Base-by-base conservation (phyloP, 495 filamentous ascomycete genomes). In the Glarea lozoyensis region DNA sequence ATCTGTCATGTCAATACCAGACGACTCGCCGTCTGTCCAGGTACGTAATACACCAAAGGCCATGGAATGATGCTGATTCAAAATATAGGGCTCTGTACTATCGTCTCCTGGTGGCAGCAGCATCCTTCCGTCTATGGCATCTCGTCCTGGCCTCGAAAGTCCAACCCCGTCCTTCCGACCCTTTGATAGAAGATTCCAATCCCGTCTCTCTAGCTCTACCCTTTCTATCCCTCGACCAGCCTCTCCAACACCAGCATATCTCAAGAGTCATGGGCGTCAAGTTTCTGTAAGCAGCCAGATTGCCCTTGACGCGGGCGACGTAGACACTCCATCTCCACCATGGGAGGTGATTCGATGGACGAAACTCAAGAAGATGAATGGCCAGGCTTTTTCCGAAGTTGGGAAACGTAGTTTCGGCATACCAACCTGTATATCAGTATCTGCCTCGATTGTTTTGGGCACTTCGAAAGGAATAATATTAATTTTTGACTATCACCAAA, bases 301-400 rank as follows among this genome's bases (percentile, higher is more conserved):
- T 45, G 5, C 78, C 43, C 50, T 69, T 15, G 68, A 80, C 56
- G 30, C 67, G 49, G 58, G 73, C 58, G 84, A 82, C 40, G 62
- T 67, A 13, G 86, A 88, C 31, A 75, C 73, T 3, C 70, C 73
- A 61, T 70, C 75, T 52, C 76, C 83, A 7, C 92, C 90, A 16
- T 99, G 92, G 92, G 92, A 97, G 59, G 87, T 96, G 43, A 81
- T 99, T 39, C 70, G 87, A 60, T 99, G 92, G 92, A 96, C 88
- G 0, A 95, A 86, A 58, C 60, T 99, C 45, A 85, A 79, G 56
- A 96, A 88, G 53, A 78, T 97, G 43, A 86, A 86, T 18, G 81
- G 78, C 0, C 84, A 96, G 55, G 76, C 82, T 5, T 96, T 97
- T 59, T 96, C 93, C n/a, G 93, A 99, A 59, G 75, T 81, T 35